Evolutionary conservation across 2,329 filamentous ascomycete genomes (phyloP), one percentile per base, ranked within the genome.

Genomic region (Claviceps digitariae): DNA sequence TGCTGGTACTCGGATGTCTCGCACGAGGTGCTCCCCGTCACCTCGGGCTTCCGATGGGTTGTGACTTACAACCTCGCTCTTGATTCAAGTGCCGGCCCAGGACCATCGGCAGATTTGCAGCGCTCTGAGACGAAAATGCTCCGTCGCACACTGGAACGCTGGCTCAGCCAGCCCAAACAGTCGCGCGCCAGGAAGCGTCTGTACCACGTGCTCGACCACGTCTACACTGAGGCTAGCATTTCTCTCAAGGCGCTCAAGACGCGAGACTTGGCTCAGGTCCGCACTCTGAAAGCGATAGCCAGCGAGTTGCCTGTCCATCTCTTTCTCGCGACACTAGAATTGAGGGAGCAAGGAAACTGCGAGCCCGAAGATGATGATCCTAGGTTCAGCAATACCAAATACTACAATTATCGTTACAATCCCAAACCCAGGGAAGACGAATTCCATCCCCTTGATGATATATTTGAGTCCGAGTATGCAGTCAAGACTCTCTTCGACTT

Each of bases 1-100:
- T 64, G 54, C 34, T 72, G 69, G 78, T 80, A 77, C 59, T 72
- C 74, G 0, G 75, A 80, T 53, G 74, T 79, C 0, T 66, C 64
- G 1, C 74, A 79, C 57, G 71, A 80, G 59, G 66, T 78, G n/a
- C 63, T 70, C 17, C 69, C 71, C 1, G 67, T 80, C 2, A 67
- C 57, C 0, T 69, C 68, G 0, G 77, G 77, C 2, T 71, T 74
- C 58, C 72, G 75, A 3, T 68, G 74, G 52, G 74, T 77, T 10
- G 57, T 81, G 12, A 76, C 71, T 0, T 82, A 78, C 62, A 79
- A 79, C 58, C 68, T 81, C 4, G 60, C 61, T 15, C 53, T 64
- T 20, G 54, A 60, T 5, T 52, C 36, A 4, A 31, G 58, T 5
- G 47, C 58, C 4, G 47, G 54, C 17, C 13, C 53, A 1, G 52